phyloP scores from a whole-genome alignment of 2,329 filamentous ascomycete species.

The Fragosphaeria purpurea region DNA sequence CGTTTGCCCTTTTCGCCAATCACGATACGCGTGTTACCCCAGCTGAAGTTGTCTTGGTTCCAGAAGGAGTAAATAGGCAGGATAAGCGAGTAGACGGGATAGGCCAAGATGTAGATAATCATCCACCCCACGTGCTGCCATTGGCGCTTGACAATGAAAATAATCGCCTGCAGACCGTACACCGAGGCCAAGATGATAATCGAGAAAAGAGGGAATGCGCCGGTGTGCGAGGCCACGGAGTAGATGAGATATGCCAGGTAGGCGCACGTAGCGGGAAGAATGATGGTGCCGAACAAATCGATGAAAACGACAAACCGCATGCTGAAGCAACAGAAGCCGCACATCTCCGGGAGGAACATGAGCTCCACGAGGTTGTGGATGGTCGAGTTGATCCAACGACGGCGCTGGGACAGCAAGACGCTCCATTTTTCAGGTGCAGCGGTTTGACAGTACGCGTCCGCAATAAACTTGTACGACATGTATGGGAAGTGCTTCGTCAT shows the following conservation, averaged over 20 bases:
- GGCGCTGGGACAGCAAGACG: conserved; percentile 90
- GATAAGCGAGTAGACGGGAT: conserved; percentile 84
- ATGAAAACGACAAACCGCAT: conserved; percentile 97
- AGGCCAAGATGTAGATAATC: conserved; percentile 96
- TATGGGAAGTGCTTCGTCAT: conserved; percentile 97
- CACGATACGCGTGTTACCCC: conserved; percentile 97
- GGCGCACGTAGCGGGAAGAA: conserved; percentile 77
- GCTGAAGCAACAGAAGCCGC: conserved; percentile 96
- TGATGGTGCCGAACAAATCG: conserved; percentile 85
- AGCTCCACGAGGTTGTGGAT: conserved; percentile 93
- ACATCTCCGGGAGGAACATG: conserved; percentile 83
- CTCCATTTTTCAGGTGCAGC: conserved; percentile 91
- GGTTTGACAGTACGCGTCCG: conserved; percentile 86
- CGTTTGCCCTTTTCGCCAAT: conserved; percentile 89
- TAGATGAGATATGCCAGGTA: conserved; percentile 89
- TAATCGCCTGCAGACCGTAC: conserved; percentile 89
- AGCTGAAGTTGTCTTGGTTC: conserved; percentile 98
- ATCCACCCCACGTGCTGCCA: conserved; percentile 99
- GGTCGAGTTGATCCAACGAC: conserved; percentile 98
- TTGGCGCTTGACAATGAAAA: conserved; percentile 93
- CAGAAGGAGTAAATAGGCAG: conserved; percentile 97
- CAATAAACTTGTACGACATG: conserved; percentile 94
- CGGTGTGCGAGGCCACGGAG: conserved; percentile 54
- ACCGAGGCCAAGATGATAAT: conserved; percentile 82
- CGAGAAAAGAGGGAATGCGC: conserved; percentile 76